phyloP scores from a whole-genome alignment of 2,329 filamentous ascomycete species.

The Nemania sp. region DNA sequence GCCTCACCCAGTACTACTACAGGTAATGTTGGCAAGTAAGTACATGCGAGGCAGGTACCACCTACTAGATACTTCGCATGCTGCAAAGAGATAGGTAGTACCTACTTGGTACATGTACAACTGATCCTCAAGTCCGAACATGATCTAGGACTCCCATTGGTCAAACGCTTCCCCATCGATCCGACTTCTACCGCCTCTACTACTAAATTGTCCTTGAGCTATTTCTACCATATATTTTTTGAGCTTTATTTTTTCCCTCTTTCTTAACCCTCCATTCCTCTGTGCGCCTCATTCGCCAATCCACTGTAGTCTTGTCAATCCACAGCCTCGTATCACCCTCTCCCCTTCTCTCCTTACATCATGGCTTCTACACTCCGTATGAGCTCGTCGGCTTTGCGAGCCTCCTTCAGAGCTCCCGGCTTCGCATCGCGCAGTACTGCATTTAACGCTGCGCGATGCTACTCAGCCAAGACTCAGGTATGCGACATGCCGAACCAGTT shows the following conservation, averaged over 20 bases:
- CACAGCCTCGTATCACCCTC: constrained; percentile 18
- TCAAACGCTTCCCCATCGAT: constrained; percentile 21
- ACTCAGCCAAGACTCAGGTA: constrained; percentile 89
- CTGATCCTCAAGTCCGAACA: constrained; percentile 25
- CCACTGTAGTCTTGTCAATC: constrained; percentile 11
- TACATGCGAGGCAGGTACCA: too few relatives aligned
- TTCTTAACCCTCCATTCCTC: constrained; percentile 11
- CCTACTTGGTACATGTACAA: background rate
- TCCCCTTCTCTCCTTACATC: constrained; percentile 41
- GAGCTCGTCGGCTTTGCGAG: constrained; percentile 79
- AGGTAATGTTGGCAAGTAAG: too few relatives aligned
- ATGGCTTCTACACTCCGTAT: constrained; percentile 88
- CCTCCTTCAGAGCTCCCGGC: constrained; percentile 69
- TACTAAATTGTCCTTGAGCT: constrained; percentile 29
- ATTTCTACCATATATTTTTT: constrained; percentile 31
- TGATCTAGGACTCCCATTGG: constrained; percentile 23
- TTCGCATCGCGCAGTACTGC: constrained; percentile 71
- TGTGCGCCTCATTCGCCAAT: constrained; percentile 23
- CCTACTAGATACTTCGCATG: background rate
- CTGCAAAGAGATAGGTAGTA: too few relatives aligned
- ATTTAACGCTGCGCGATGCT: constrained; percentile 85
- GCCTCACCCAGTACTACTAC: too few relatives aligned
- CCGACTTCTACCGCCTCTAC: constrained; percentile 24
- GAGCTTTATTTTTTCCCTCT: too few relatives aligned
- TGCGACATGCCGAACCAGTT: constrained; percentile 38